These are phyloP conservation scores for Termitomyces sp. DNA, from an alignment of 768 basidiomycete species.

Conservation along the genomic window DNA sequence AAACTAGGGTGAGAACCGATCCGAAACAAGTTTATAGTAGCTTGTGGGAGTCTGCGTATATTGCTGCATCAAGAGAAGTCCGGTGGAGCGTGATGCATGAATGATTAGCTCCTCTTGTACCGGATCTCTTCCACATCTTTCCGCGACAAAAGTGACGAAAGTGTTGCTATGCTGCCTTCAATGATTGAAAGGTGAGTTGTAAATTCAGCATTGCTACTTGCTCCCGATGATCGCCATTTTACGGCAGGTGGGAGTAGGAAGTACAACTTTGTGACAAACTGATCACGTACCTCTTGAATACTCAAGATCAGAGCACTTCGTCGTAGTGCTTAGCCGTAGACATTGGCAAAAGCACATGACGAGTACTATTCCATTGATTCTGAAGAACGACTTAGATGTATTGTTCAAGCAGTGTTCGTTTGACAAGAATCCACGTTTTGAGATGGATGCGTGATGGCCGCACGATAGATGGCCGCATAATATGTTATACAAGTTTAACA, in stretches of 20 bases:
- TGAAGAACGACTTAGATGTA: too few relatives aligned
- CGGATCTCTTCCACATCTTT: too few relatives aligned
- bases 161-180: too few relatives aligned
- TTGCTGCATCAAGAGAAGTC: too few relatives aligned
- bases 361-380: not conserved
- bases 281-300: not conserved
- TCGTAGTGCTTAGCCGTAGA: not conserved
- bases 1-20: too few relatives aligned
- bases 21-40: too few relatives aligned
- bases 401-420: not conserved
- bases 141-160: too few relatives aligned
- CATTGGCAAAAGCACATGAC: not conserved
- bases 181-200: not conserved
- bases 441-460: not conserved
- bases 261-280: not conserved
- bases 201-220: not conserved
- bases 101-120: too few relatives aligned
- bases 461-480: not conserved
- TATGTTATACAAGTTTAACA: slow-evolving; percentile 47
- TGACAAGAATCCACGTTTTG: not conserved
- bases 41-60: too few relatives aligned
- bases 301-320: too few relatives aligned
- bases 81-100: too few relatives aligned
- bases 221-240: not conserved
- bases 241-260: not conserved